phyloP scores from a whole-genome alignment of 345 rosid species.

The thale cress (Arabidopsis thaliana) region TAIR10.1 NC_003071.7:15696001-15696500 shows the following conservation, averaged over 20 bases:
- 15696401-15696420: conserved; percentile 70
- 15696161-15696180: background rate
- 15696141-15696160: background rate
- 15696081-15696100: too few relatives aligned
- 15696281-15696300: conserved; percentile 31
- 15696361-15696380: conserved; percentile 42
- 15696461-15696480: conserved; percentile 79
- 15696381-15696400: conserved; percentile 64
- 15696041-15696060: too few relatives aligned
- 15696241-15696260: conserved; percentile 3
- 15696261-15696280: conserved; percentile 24
- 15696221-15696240: conserved; percentile 1
- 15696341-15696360: too few relatives aligned
- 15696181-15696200: conserved; percentile 18
- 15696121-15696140: too few relatives aligned
- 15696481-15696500: conserved; percentile 83
- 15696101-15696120: too few relatives aligned
- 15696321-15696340: too few relatives aligned
- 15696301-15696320: too few relatives aligned
- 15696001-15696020: too few relatives aligned
- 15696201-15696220: conserved; percentile 12
- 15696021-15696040: too few relatives aligned
- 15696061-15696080: too few relatives aligned
- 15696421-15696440: conserved; percentile 77
- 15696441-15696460: conserved; percentile 89